phyloP scores from a whole-genome alignment of 2,329 filamentous ascomycete species.

The Apiospora koreana region DNA sequence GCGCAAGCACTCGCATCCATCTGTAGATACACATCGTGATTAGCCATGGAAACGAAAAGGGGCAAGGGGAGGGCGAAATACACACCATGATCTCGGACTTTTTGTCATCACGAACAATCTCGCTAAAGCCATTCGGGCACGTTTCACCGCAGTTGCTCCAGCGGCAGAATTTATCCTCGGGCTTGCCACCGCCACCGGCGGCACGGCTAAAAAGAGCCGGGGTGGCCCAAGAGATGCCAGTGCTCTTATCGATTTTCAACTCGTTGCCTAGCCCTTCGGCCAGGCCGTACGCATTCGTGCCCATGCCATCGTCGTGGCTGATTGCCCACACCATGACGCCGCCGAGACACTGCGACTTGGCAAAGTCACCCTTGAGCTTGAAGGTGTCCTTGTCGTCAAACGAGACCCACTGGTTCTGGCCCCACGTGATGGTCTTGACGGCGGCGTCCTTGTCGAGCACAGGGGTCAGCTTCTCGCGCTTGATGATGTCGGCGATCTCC shows the following conservation, averaged over 20 bases:
- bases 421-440: slow-evolving; percentile 30
- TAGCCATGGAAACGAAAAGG: neutral
- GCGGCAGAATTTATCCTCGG: neutral
- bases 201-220: neutral
- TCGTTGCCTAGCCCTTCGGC: neutral
- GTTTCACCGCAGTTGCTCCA: neutral
- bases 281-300: neutral
- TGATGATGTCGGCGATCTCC: neutral
- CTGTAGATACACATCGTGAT: neutral
- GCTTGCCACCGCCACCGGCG: neutral
- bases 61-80: neutral
- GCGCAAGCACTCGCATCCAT: neutral
- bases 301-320: neutral
- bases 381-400: slow-evolving; percentile 33
- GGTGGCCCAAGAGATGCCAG: neutral
- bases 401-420: slow-evolving; percentile 32
- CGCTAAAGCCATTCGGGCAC: neutral
- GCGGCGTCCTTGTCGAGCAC: slow-evolving; percentile 24
- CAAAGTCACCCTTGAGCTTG: slow-evolving; percentile 28
- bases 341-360: slow-evolving; percentile 26
- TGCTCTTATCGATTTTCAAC: neutral
- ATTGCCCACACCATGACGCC: slow-evolving; percentile 20
- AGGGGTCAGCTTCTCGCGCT: neutral
- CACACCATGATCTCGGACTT: neutral
- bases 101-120: neutral